Evolutionary conservation across 441 rosid genomes (phyloP).

Genomic region (Populus hybrid): DNA sequence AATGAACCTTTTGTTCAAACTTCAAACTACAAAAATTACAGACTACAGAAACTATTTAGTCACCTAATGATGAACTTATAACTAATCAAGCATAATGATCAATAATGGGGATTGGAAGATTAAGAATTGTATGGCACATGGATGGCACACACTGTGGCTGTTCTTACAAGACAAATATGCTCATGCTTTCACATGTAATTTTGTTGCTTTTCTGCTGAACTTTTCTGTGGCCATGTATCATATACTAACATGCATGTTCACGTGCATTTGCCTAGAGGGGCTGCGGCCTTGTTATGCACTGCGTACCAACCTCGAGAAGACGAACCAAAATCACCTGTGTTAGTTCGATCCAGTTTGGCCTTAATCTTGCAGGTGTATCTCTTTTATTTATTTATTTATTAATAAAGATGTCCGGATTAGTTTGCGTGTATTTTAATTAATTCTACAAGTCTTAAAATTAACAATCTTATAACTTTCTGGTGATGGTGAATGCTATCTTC

Average conservation of each 20-base stretch:
- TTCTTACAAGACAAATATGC: neutral
- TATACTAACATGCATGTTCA: constrained; percentile 15
- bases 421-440: rapidly evolving
- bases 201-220: constrained; percentile 3
- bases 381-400: no score
- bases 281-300: neutral
- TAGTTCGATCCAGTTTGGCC: neutral
- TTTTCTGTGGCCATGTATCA: neutral
- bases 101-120: neutral
- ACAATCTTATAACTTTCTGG: no score
- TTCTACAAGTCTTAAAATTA: rapidly evolving
- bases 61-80: neutral
- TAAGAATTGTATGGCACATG: constrained; percentile 1
- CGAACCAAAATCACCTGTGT: neutral
- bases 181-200: constrained; percentile 17
- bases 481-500: no score
- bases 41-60: no score
- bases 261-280: constrained; percentile 9
- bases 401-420: rapidly evolving
- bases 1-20: no score
- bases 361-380: neutral
- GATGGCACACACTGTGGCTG: neutral
- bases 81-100: neutral
- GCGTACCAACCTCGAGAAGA: neutral
- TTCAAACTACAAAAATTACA: no score